Evolutionary conservation across 2,329 filamentous ascomycete species (phyloP), one percentile per base, ranked within the genome.

Genomic region (Fusarium algeriense): DNA sequence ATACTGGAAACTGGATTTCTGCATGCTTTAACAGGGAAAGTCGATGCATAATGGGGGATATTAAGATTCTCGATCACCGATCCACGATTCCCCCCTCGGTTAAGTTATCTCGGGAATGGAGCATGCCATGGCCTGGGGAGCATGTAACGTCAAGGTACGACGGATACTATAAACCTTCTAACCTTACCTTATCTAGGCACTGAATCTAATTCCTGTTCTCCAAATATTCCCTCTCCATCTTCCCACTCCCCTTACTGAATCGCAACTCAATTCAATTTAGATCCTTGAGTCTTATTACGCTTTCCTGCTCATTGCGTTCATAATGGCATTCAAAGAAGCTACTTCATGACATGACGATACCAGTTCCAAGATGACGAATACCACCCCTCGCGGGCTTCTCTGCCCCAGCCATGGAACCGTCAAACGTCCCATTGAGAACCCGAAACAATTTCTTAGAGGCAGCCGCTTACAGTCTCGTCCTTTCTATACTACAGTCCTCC

Each of bases 401-500:
- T 46, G 66, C 58, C 49, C 58, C n/a, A 38, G 45, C 52, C 35
- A 60, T 50, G 23, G 57, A 38, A 61, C 56, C 45, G 38, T 46
- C 52, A 64, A 64, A 48, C 15, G 53, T 60, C 35, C 45, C 57
- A 43, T 65, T 30, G 34, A 65, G 60, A 55, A 34, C 23, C 37
- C 64, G 34, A 53, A 59, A 40, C 67, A 34, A 41, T 57, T 70
- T 45, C 32, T 70, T 52, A 78, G 80, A 71, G 81, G 81, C 67
- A 74, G 77, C 65, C 80, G 80, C 59, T 77, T 83, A 75, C 82
- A 81, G 77, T 79, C 81, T 52, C 83, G 86, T 63, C 87, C 86
- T 10, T 86, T 88, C 62, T 85, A 85, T 69, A 78, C 81, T 8
- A 85, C 85, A 14, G 75, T 85, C 35, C 76, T 86, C 37, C 73